Conservation (phyloP, 2,329 filamentous ascomycete genomes). For the Aspergillus eucalypticola region DNA sequence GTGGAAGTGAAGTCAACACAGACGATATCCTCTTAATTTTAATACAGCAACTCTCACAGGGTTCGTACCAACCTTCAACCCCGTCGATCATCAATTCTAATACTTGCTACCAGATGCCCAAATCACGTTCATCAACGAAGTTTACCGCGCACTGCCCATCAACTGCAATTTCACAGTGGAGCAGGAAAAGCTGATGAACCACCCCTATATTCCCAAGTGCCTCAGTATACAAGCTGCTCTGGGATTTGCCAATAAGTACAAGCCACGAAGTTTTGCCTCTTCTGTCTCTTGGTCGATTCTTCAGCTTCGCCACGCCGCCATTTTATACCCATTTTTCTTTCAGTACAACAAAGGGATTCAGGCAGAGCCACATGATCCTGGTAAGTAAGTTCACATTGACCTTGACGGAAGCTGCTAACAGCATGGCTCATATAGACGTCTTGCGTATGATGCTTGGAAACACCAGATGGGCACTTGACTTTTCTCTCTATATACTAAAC, state of each 20-base stretch:
- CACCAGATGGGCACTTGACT: constrained; percentile 74
- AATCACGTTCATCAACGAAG: constrained; percentile 63
- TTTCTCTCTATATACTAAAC: constrained; percentile 58
- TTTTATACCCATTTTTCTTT: constrained; percentile 65
- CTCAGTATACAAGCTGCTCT: constrained; percentile 78
- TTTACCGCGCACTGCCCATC: constrained; percentile 69
- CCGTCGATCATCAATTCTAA: constrained; percentile 33
- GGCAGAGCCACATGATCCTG: constrained; percentile 56
- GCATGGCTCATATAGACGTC: constrained; percentile 56
- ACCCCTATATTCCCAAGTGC: constrained; percentile 70
- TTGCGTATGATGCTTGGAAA: constrained; percentile 72
- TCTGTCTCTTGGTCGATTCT: constrained; percentile 75
- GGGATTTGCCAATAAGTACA: constrained; percentile 67
- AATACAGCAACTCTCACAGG: constrained; percentile 52
- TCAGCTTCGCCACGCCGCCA: constrained; percentile 69
- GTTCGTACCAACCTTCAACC: constrained; percentile 39
- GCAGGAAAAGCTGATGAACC: constrained; percentile 71
- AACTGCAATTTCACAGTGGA: constrained; percentile 82
- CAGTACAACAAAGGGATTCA: constrained; percentile 61
- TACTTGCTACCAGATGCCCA: constrained; percentile 53
- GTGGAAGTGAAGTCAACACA: constrained; percentile 53
- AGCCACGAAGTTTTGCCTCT: constrained; percentile 64
- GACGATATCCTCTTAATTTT: constrained; percentile 71
- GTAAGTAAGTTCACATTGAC: constrained; percentile 37
- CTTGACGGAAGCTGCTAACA: not conserved